These are phyloP conservation scores for Picochlorum sp. DNA, from an alignment of 139 green algal genomes.

Conservation along the genomic window DNA sequence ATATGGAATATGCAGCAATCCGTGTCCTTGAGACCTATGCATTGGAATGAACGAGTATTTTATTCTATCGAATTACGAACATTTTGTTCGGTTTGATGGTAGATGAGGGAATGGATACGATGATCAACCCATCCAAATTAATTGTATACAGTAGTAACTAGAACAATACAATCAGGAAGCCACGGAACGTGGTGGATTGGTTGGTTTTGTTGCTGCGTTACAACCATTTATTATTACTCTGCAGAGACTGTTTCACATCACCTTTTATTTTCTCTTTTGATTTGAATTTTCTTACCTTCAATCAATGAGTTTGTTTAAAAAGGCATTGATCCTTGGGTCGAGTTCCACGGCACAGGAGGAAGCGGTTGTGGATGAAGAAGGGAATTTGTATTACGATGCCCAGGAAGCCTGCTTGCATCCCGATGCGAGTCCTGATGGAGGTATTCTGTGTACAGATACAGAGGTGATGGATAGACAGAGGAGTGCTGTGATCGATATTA, in stretches of 20 bases:
- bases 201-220: no score
- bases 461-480: constrained; percentile 57
- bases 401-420: constrained; percentile 36
- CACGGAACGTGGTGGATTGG: no score
- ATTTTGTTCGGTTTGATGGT: no score
- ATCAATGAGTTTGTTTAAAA: neutral
- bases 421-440: constrained; percentile 56
- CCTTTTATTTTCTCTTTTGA: neutral
- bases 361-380: constrained; percentile 5
- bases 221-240: neutral
- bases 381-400: constrained; percentile 10
- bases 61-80: no score
- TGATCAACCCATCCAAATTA: no score
- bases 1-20: no score
- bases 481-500: constrained; percentile 53
- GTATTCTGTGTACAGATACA: constrained; percentile 48
- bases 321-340: neutral
- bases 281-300: neutral
- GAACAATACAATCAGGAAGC: no score
- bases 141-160: no score
- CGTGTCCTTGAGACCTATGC: no score
- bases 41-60: no score
- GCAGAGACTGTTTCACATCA: neutral
- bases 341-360: neutral
- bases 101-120: no score